Evolutionary conservation across 1,284 basidiomycete species (phyloP).

Genomic region (Tilletia indica): DNA sequence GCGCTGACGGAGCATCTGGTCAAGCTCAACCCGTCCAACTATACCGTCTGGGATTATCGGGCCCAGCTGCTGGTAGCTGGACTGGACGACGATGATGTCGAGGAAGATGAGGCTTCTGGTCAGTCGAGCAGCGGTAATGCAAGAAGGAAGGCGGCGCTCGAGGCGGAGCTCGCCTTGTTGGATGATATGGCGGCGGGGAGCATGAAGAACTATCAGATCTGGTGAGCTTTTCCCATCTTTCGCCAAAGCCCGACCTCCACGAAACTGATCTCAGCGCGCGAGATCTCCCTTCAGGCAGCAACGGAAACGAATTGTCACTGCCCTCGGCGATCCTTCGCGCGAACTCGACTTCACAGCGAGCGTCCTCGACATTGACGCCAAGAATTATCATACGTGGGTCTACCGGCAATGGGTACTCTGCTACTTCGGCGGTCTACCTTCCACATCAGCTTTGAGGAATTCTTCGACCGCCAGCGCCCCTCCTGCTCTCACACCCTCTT

Average conservation of each 20-base stretch:
- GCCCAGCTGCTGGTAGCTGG: constrained; percentile 37
- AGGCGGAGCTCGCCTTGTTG: constrained; percentile 21
- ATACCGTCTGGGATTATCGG: constrained; percentile 49
- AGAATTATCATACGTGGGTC: constrained; percentile 55
- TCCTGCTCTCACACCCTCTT: not conserved
- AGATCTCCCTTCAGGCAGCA: constrained; percentile 35
- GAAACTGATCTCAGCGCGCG: not conserved
- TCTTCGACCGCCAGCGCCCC: constrained; percentile 20
- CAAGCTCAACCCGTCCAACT: constrained; percentile 44
- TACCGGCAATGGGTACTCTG: constrained; percentile 51
- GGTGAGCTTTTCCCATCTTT: constrained; percentile 22
- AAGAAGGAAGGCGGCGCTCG: constrained; percentile 21
- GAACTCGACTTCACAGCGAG: constrained; percentile 41
- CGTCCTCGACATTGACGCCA: constrained; percentile 38
- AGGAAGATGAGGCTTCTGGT: not conserved
- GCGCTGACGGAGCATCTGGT: constrained; percentile 45
- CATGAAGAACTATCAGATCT: constrained; percentile 55
- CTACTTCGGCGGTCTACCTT: constrained; percentile 43
- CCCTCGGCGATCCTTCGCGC: constrained; percentile 33
- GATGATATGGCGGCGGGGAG: constrained; percentile 35
- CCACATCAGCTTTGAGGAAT: not conserved
- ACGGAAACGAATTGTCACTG: constrained; percentile 35
- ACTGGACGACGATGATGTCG: not conserved
- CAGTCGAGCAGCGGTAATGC: too few species aligned
- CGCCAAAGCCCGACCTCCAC: not conserved